Evolutionary conservation across 257 asterid genomes (phyloP), one percentile per base, ranked within the genome.

Genomic region (Jacaranda copaia): DNA sequence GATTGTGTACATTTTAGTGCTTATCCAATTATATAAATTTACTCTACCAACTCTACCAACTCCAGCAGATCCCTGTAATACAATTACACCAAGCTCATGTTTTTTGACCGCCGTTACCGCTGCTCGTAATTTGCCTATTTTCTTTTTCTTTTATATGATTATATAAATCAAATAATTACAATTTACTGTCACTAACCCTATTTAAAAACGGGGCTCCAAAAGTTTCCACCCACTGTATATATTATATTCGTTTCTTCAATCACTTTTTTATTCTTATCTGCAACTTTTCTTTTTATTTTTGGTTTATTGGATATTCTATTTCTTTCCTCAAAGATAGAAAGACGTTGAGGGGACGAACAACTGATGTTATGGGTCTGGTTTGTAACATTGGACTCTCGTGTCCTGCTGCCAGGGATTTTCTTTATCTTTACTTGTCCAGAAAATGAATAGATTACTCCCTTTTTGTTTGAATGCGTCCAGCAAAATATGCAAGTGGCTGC

Each of bases 111-210:
- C 67, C 62, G 78, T 62, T 76, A 71, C n/a, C 70, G 65, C 58
- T 64, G 16, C 65, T 72, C 18, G 67, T 45, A 12, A 12, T 20
- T 4, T 35, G 38, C n/a, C 45, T 35, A 43, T 18, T n/a, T 11
- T 78, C 42, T 59, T 32, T 10, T 9, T 14, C 32, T 39, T 39
- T 1, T 5, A 46, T 2, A 3, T 56, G 8, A 68, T 76, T 15
- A 42, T 42, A 8, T 8, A 42, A 8, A 8, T 16, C 45, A 13
- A 7, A 61, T 40, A 35, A 12, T 69, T 13, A 35, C 25, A 49
- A 75, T 66, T 74, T 57, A 75, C 61, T 75, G 39, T 80, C 36
- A 68, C 68, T 74, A 80, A 80, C 80, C 80, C 80, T 68, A 74
- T 53, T 81, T 77, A 19, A 73, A 76, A 51, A 42, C 8, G 46